These are phyloP conservation scores for Ambrosia artemisiifolia DNA, from an alignment of 129 eudicot genomes.

Conservation along the genomic window DNA sequence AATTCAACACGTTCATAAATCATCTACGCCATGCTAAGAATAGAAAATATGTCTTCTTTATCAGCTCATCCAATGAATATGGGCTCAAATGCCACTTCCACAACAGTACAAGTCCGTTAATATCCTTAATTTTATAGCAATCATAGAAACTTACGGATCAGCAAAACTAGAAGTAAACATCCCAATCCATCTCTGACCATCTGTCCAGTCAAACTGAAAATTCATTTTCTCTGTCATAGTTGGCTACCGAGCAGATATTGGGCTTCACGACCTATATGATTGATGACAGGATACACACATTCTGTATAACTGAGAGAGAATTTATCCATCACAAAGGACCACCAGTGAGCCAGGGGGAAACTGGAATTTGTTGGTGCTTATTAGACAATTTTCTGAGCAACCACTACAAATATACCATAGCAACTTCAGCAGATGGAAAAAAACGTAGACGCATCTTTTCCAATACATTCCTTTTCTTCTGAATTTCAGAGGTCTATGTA, in stretches of 20 bases:
- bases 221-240: not conserved
- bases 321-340: not conserved
- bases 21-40: not conserved
- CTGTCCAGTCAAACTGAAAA: not conserved
- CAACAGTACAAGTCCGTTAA: not conserved
- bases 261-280: not conserved
- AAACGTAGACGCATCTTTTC: not conserved
- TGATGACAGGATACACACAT: not conserved
- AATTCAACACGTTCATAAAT: conserved; percentile 2
- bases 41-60: not conserved
- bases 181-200: not conserved
- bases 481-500: not conserved
- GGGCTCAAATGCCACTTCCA: conserved; percentile 4
- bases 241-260: not conserved
- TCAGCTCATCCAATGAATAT: not conserved
- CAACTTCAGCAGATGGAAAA: not conserved
- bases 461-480: not conserved
- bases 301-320: not conserved
- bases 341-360: not conserved
- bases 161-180: conserved; percentile 3
- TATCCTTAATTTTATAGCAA: not conserved
- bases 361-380: not conserved
- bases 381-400: not conserved
- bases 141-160: not conserved
- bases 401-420: not conserved